Conservation (phyloP, 768 basidiomycete species). For the Guyanaporus albipodus region DNA sequence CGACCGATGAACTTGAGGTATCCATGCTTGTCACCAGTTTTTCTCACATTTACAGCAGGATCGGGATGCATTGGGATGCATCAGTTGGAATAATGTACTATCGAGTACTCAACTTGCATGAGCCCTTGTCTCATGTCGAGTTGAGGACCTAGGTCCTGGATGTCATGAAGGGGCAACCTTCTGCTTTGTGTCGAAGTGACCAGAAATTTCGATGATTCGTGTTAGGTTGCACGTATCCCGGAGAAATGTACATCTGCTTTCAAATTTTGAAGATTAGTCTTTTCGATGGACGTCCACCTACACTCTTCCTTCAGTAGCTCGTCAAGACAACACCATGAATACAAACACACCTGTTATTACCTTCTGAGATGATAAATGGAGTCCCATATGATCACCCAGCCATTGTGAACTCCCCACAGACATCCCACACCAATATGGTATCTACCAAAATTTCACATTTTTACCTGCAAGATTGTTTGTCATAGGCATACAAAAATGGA, state of each 20-base stretch:
- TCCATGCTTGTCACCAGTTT: neutral
- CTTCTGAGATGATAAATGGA: neutral
- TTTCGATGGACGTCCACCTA: neutral
- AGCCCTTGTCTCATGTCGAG: no score
- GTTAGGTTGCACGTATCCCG: neutral
- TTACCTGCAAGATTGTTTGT: neutral
- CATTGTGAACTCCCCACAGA: neutral
- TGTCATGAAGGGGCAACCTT: no score
- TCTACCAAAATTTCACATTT: neutral
- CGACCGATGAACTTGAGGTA: conserved; percentile 9
- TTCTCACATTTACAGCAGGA: neutral
- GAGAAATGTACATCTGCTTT: neutral
- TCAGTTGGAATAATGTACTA: neutral
- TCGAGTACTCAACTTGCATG: no score
- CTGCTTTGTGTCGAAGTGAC: no score
- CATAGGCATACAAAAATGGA: no score
- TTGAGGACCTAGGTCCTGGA: no score
- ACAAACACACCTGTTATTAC: neutral
- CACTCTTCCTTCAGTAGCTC: no score
- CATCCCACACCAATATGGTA: neutral
- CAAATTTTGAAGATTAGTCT: neutral
- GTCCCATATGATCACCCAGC: neutral
- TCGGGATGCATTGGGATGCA: neutral
- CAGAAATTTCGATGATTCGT: no score
- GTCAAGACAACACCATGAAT: no score